Conservation (phyloP, 352 stramenopile genomes). For the Globisporangium parvum region DNA sequence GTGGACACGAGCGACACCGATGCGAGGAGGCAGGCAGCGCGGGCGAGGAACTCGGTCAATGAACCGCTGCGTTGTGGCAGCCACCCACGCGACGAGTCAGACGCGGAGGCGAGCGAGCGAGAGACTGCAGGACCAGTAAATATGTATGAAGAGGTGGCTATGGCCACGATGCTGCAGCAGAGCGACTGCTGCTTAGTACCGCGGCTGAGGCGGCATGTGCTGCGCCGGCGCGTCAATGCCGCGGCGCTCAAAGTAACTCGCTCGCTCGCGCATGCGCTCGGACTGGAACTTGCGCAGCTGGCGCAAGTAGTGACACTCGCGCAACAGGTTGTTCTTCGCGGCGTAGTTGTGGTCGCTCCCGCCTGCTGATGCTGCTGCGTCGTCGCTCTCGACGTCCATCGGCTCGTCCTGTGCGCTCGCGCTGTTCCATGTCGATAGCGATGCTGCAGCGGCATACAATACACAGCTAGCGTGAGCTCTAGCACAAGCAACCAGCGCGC, state of each 20-base stretch:
- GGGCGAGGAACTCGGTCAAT: too few relatives aligned
- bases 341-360: slow-evolving; percentile 28
- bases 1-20: too few relatives aligned
- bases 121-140: not conserved
- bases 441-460: not conserved
- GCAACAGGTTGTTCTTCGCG: slow-evolving; percentile 50
- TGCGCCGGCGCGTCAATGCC: slow-evolving; percentile 7
- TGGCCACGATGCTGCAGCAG: not conserved
- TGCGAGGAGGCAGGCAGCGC: too few relatives aligned
- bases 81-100: too few relatives aligned
- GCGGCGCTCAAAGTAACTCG: slow-evolving; percentile 38
- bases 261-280: slow-evolving; percentile 32
- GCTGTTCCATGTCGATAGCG: slow-evolving; percentile 4
- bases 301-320: slow-evolving; percentile 70
- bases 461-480: not conserved
- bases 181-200: not conserved
- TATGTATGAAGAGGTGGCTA: slow-evolving; percentile 4
- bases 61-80: too few relatives aligned
- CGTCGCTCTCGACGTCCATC: slow-evolving; percentile 17
- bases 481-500: too few relatives aligned
- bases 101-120: too few relatives aligned
- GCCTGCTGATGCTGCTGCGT: slow-evolving; percentile 17
- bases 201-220: slow-evolving; percentile 20
- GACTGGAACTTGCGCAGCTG: slow-evolving; percentile 72
- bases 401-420: slow-evolving; percentile 1